Evolutionary conservation across 805 yeast species (phyloP), one percentile per base, ranked within the genome.

Genomic region (Candida endomychidarum): DNA sequence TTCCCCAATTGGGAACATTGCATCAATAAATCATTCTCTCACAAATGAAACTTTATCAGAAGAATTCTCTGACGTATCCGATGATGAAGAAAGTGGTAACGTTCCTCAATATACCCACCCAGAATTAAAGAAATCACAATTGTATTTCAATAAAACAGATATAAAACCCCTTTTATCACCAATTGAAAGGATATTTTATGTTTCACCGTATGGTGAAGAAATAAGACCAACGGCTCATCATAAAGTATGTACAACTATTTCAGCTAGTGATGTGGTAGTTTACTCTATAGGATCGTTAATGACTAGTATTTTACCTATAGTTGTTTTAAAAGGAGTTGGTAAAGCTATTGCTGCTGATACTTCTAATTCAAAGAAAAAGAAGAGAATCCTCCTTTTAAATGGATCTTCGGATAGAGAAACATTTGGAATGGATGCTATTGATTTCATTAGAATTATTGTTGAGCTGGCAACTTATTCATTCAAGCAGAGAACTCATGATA

Each of bases 121-220:
- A 0, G 91, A 81, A 37, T 64, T 88, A 34, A 75, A 77, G 41
- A 74, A 74, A 33, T 82, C 95, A 0, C 96, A 89, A 53, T 63
- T 89, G 24, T 83, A 79, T 53, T 85, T 86, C 57, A 74, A 77
- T 44, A 85, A 85, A 53, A 69, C 73, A 12, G 77, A 65, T 3
- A 67, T 67, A 23, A 60, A 61, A 36, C 88, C 91, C 0, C 69
- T 89, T n/a, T 70, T 80, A 5, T 77, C 93, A 0, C 90, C 95
- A 1, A 80, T 89, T 8, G 68, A 75, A 18, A 64, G 91, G 24
- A 75, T 89, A 3, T 81, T 80, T 49, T 89, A 90, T 55, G 83
- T 89, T 35, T 86, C 89, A 14, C 90, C 93, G 1, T 86, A 84
- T 56, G 96, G 96, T 1, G 86, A 84, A 51, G 96, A 89, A 55